Percentiles rank a stretch among this genome's conserved stretches.
Evolutionary conservation across 306 rosid genomes (phyloP).

Genomic region (Sindora glabra): DNA sequence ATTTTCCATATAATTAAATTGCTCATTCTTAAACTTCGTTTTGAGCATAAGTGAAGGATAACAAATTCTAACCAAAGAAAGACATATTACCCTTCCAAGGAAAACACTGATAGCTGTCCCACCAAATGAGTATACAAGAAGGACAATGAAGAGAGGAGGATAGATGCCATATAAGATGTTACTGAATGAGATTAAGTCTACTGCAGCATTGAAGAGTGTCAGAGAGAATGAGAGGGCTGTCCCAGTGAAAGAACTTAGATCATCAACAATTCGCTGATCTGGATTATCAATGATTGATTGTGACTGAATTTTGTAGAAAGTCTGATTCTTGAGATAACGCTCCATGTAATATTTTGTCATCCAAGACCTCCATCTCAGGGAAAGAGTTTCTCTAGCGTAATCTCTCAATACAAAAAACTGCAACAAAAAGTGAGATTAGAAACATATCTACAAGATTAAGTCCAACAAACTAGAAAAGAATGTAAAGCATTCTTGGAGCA

Average conservation of each 20-base stretch:
- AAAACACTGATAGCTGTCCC: conserved; percentile 85
- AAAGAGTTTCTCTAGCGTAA: conserved; percentile 79
- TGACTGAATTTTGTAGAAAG: conserved; percentile 91
- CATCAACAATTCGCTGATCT: conserved; percentile 94
- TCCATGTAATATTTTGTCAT: conserved; percentile 95
- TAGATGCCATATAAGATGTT: conserved; percentile 87
- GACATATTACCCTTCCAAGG: conserved; percentile 76
- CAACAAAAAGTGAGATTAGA: conserved; percentile 16
- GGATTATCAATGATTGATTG: conserved; percentile 94
- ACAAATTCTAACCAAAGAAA: not conserved
- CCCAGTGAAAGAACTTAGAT: conserved; percentile 84
- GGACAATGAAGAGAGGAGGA: conserved; percentile 86
- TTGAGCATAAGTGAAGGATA: not conserved
- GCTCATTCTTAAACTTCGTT: not conserved
- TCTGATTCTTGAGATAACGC: conserved; percentile 71
- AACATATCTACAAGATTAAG: conserved; percentile 5
- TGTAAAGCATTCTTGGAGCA: not conserved
- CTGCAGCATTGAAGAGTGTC: conserved; percentile 68
- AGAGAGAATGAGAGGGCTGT: conserved; percentile 80
- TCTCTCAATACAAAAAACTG: conserved; percentile 92
- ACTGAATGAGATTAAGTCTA: conserved; percentile 89
- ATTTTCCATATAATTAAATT: not conserved
- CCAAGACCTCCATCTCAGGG: conserved; percentile 99
- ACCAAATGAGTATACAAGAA: conserved; percentile 77
- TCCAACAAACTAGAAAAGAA: not conserved